Evolutionary conservation across 2,329 filamentous ascomycete genomes (phyloP).

Genomic region (Kalmusia sp.): DNA sequence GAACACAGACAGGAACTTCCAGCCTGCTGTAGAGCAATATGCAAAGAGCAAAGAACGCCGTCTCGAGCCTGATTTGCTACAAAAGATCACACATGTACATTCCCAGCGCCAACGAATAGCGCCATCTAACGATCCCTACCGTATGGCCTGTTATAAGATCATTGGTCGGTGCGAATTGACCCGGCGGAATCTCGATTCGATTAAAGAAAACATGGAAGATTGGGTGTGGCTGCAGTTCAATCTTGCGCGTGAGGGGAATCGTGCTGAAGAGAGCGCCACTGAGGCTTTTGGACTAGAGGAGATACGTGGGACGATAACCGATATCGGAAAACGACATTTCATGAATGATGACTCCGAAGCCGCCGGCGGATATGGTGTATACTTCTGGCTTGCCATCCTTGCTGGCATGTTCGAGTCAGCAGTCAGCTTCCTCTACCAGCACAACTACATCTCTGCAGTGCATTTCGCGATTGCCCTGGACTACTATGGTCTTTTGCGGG

Average conservation of each 20-base stretch:
- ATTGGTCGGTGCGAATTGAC: conserved; percentile 77
- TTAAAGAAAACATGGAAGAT: conserved; percentile 68
- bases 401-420: conserved; percentile 95
- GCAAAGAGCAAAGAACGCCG: conserved; percentile 77
- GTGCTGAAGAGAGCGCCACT: conserved; percentile 66
- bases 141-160: conserved; percentile 97
- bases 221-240: conserved; percentile 73
- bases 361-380: conserved; percentile 82
- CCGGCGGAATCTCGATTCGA: conserved; percentile 62
- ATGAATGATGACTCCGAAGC: conserved; percentile 80
- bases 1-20: conserved; percentile 88
- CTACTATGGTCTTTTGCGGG: conserved; percentile 71
- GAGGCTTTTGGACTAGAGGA: conserved; percentile 69
- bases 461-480: conserved; percentile 91
- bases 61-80: conserved; percentile 79
- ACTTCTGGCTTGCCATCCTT: conserved; percentile 90
- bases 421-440: conserved; percentile 86
- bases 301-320: conserved; percentile 80
- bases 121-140: conserved; percentile 89
- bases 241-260: conserved; percentile 67
- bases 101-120: conserved; percentile 83
- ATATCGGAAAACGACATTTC: conserved; percentile 93
- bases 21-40: conserved; percentile 85
- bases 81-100: conserved; percentile 89
- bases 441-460: conserved; percentile 90